A percentile compares a stretch with the other conserved stretches of the same genome.
These are phyloP conservation scores for Alternaria triticina DNA, from an alignment of 2,329 filamentous ascomycete genomes.

Conservation along the genomic window DNA sequence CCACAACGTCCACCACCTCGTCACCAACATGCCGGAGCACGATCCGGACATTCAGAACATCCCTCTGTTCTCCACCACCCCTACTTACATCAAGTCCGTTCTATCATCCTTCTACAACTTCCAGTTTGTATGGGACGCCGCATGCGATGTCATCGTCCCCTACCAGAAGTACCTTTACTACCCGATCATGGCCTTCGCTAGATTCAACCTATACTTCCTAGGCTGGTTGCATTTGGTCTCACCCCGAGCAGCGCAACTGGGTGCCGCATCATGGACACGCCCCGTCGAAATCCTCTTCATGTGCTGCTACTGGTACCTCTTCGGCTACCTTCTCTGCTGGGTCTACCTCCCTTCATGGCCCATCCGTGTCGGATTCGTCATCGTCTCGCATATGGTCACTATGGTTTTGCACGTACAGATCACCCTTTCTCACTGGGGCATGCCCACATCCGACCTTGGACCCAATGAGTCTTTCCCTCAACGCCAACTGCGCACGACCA, in stretches of 20 bases:
- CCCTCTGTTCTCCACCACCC: constrained; percentile 86
- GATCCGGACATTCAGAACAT: constrained; percentile 63
- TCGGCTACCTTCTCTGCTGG: constrained; percentile 82
- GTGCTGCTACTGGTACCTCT: constrained; percentile 84
- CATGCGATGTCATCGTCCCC: constrained; percentile 73
- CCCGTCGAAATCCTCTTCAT: constrained; percentile 81
- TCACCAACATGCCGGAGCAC: constrained; percentile 66
- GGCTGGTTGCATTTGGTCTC: constrained; percentile 79
- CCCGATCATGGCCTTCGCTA: constrained; percentile 76
- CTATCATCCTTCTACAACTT: constrained; percentile 84
- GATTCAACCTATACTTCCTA: constrained; percentile 85
- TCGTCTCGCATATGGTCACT: constrained; percentile 81
- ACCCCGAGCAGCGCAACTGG: constrained; percentile 73
- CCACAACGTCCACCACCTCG: constrained; percentile 71
- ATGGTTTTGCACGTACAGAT: constrained; percentile 88
- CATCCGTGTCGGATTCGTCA: constrained; percentile 74
- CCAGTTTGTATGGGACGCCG: constrained; percentile 76
- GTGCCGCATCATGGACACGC: constrained; percentile 81
- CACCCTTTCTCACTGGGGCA: constrained; percentile 89
- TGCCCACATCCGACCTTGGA: constrained; percentile 88
- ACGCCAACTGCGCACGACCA: constrained; percentile 89
- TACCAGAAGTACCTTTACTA: constrained; percentile 86
- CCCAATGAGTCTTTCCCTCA: constrained; percentile 86
- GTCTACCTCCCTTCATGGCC: constrained; percentile 71
- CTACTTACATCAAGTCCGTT: constrained; percentile 76